These are phyloP conservation scores for Daldinia decipiens DNA, from an alignment of 495 filamentous ascomycete species.

Conservation along the genomic window DNA sequence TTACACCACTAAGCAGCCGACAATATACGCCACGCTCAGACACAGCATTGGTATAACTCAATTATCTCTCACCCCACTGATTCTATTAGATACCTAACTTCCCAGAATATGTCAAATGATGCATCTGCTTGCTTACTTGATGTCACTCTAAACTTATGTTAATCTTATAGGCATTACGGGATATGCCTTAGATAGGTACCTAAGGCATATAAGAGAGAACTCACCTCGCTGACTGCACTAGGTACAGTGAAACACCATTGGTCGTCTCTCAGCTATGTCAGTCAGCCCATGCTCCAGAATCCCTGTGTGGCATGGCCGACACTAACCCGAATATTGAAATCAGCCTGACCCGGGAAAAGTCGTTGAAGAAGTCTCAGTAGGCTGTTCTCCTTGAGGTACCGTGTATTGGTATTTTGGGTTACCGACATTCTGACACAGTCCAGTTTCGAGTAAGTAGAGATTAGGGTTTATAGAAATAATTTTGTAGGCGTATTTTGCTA, in stretches of 20 bases:
- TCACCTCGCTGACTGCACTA: conserved; percentile 47
- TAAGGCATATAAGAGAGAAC: conserved; percentile 9
- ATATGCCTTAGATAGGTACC: not conserved
- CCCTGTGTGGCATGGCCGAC: conserved; percentile 6
- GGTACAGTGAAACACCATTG: conserved; percentile 53
- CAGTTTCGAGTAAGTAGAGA: not conserved
- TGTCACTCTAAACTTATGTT: conserved; percentile 38
- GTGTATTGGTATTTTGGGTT: conserved; percentile 38
- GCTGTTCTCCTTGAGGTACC: conserved; percentile 49
- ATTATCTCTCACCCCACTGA: conserved; percentile 34
- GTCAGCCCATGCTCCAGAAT: conserved; percentile 19
- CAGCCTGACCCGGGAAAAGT: conserved; percentile 48
- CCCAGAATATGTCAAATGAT: not conserved
- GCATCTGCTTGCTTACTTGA: conserved; percentile 39
- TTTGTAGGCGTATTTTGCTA: not conserved
- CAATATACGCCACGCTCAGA: conserved; percentile 2
- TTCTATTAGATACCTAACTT: conserved; percentile 15
- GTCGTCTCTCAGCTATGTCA: conserved; percentile 49
- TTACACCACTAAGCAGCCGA: not conserved
- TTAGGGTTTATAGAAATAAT: not conserved
- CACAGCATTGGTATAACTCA: not conserved
- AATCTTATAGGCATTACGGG: not conserved
- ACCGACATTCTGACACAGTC: conserved; percentile 15
- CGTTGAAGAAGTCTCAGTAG: conserved; percentile 50
- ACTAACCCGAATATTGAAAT: conserved; percentile 51